Evolutionary conservation across 352 stramenopile genomes (phyloP).

Genomic region (Phytophthora palmivora): DNA sequence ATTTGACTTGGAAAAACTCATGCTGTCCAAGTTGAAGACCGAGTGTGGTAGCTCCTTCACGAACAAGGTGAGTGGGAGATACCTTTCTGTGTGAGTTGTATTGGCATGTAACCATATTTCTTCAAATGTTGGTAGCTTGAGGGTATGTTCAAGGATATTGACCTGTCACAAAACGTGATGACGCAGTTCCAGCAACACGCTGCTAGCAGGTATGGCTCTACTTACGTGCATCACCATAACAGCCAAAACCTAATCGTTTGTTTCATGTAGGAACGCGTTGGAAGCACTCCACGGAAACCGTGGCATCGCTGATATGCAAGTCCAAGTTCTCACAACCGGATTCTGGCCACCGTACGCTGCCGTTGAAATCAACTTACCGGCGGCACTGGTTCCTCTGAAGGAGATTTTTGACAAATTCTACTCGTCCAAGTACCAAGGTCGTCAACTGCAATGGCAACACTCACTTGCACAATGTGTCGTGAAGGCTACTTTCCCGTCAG

Average conservation of each 20-base stretch:
- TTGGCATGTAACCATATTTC: constrained; percentile 3
- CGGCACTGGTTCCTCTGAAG: constrained; percentile 66
- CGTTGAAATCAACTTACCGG: constrained; percentile 84
- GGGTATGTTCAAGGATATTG: constrained; percentile 99
- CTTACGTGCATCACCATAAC: background rate
- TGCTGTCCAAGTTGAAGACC: constrained; percentile 98
- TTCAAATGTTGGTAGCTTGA: constrained; percentile 84
- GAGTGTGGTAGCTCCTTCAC: constrained; percentile 98
- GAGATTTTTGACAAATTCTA: constrained; percentile 93
- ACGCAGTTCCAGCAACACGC: constrained; percentile 87
- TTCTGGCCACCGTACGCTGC: constrained; percentile 97
- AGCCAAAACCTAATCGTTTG: constrained; percentile 1
- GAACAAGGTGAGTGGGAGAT: constrained; percentile 83
- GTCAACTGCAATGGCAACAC: constrained; percentile 93
- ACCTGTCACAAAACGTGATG: constrained; percentile 96
- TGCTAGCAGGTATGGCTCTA: constrained; percentile 64
- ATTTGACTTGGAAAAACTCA: constrained; percentile 96
- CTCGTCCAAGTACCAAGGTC: constrained; percentile 86
- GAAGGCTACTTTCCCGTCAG: constrained; percentile 81
- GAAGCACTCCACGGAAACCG: constrained; percentile 46
- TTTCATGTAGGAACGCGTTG: constrained; percentile 49
- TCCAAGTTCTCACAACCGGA: constrained; percentile 97
- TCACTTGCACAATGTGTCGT: constrained; percentile 90
- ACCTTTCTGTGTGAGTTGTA: background rate
- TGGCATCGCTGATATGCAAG: constrained; percentile 92